A percentile compares a stretch with the other conserved stretches of the same genome.
Conservation (phyloP, 441 rosid genomes). For the Arabidopsis lyrata region DNA sequence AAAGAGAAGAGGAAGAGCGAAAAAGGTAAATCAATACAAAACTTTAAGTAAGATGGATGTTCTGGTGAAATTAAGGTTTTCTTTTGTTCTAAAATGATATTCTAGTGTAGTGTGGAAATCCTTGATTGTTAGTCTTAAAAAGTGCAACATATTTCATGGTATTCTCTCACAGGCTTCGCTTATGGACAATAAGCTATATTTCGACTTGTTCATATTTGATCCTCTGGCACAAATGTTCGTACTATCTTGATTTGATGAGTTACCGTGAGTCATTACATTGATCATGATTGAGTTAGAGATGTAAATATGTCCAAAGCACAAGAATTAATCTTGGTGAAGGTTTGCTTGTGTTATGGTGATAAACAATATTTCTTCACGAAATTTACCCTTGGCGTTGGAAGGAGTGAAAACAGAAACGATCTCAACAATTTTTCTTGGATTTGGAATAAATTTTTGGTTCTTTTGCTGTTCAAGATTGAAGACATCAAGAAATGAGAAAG, state of each 20-base stretch:
- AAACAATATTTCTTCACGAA: constrained; percentile 28
- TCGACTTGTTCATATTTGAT: constrained; percentile 74
- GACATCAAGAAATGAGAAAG: constrained; percentile 47
- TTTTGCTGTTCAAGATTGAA: constrained; percentile 49
- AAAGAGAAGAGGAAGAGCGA: constrained; percentile 86
- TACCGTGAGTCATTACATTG: constrained; percentile 79
- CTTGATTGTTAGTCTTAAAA: constrained; percentile 59
- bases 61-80: constrained; percentile 26
- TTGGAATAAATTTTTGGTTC: constrained; percentile 28
- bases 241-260: constrained; percentile 72
- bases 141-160: constrained; percentile 74
- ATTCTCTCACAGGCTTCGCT: constrained; percentile 83
- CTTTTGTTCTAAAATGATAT: constrained; percentile 23
- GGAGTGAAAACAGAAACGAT: constrained; percentile 6
- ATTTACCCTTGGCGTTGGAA: constrained; percentile 25
- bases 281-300: constrained; percentile 88
- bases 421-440: constrained; percentile 8
- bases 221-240: constrained; percentile 70
- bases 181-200: constrained; percentile 86
- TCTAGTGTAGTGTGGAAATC: constrained; percentile 26
- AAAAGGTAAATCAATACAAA: constrained; percentile 67
- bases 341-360: constrained; percentile 63
- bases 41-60: neutral
- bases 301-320: constrained; percentile 67
- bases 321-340: constrained; percentile 59